A percentile compares a stretch with the other conserved stretches of the same genome.
Evolutionary conservation across 805 yeast species (phyloP).

Genomic region (Wickerhamomyces silvicola): DNA sequence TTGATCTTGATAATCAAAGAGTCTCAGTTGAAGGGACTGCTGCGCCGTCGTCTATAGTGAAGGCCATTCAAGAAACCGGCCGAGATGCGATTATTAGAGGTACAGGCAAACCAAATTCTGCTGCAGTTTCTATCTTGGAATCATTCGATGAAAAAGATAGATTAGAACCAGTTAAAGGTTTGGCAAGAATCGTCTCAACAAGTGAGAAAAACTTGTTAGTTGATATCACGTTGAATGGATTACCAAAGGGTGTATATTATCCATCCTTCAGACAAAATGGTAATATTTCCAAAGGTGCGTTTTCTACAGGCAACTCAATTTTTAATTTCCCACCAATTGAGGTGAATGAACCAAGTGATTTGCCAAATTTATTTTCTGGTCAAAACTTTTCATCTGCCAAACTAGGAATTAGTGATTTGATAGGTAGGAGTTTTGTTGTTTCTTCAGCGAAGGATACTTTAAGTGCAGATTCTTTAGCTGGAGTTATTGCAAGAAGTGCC

Average conservation of each 20-base stretch:
- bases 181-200: conserved; percentile 77
- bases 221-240: conserved; percentile 75
- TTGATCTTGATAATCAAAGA: conserved; percentile 52
- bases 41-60: conserved; percentile 72
- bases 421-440: conserved; percentile 55
- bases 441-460: conserved; percentile 16
- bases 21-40: conserved; percentile 63
- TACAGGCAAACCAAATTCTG: conserved; percentile 77
- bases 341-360: conserved; percentile 28
- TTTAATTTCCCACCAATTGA: conserved; percentile 26
- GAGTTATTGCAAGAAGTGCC: conserved; percentile 93
- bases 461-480: conserved; percentile 45
- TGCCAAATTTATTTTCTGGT: conserved; percentile 30
- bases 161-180: conserved; percentile 65
- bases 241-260: conserved; percentile 55
- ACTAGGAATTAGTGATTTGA: conserved; percentile 49
- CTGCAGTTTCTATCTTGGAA: conserved; percentile 89
- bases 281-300: conserved; percentile 66
- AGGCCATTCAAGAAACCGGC: conserved; percentile 65
- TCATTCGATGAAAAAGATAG: conserved; percentile 41
- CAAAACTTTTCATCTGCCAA: conserved; percentile 40
- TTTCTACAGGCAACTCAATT: conserved; percentile 52
- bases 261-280: conserved; percentile 70
- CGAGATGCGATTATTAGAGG: conserved; percentile 91
- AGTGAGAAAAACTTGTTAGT: conserved; percentile 48